Percentiles rank a stretch among this genome's conserved stretches.
Evolutionary conservation across 768 basidiomycete genomes (phyloP).

Genomic region (Phaffia tasmanica): DNA sequence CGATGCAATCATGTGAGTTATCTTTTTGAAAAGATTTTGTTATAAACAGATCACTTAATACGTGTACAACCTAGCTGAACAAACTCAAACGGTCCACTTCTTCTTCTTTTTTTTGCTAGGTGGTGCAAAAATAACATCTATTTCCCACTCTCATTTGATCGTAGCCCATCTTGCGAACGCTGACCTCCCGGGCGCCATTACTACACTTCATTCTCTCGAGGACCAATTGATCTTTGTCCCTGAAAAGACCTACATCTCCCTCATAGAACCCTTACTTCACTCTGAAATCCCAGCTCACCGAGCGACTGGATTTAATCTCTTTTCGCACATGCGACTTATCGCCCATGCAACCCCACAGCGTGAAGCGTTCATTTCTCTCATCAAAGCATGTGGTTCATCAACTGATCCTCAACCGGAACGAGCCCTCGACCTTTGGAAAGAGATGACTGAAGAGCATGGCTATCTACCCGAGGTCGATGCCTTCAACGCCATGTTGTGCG

Average conservation of each 20-base stretch:
- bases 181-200: constrained; percentile 43
- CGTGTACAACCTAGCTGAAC: too few species aligned
- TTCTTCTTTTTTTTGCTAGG: constrained; percentile 36
- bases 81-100: background rate
- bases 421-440: constrained; percentile 82
- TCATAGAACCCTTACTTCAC: constrained; percentile 27
- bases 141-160: constrained; percentile 62
- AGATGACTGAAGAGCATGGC: constrained; percentile 68
- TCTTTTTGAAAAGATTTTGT: too few species aligned
- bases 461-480: constrained; percentile 55
- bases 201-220: constrained; percentile 37
- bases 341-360: constrained; percentile 71
- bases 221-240: constrained; percentile 16
- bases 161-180: constrained; percentile 30
- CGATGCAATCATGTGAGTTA: too few species aligned
- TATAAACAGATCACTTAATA: too few species aligned
- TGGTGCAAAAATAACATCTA: constrained; percentile 49
- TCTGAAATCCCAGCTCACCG: constrained; percentile 32
- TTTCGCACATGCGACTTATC: constrained; percentile 89
- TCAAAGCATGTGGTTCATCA: constrained; percentile 59
- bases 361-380: constrained; percentile 70
- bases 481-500: constrained; percentile 78
- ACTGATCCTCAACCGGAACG: constrained; percentile 66
- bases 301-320: constrained; percentile 86
- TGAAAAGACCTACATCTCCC: constrained; percentile 22